Percentiles rank a stretch among this genome's conserved stretches.
These are phyloP conservation scores for Ampelomyces quisqualis DNA, from an alignment of 2,329 filamentous ascomycete species.

Conservation along the genomic window DNA sequence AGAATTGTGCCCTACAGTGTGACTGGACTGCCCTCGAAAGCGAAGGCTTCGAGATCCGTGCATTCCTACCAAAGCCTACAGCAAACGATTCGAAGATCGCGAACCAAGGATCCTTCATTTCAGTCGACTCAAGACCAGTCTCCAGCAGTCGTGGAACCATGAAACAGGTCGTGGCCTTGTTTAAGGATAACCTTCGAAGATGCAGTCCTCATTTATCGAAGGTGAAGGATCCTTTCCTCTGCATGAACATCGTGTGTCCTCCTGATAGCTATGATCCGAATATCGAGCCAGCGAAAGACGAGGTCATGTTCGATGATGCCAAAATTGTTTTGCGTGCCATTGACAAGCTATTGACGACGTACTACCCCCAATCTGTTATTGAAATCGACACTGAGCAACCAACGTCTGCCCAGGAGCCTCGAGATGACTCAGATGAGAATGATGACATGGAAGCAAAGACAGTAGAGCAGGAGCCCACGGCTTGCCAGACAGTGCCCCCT, in stretches of 20 bases:
- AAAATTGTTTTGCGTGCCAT: slow-evolving; percentile 47
- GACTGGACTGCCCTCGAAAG: slow-evolving; percentile 42
- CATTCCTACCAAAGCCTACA: slow-evolving; percentile 58
- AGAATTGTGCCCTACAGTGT: slow-evolving; percentile 58
- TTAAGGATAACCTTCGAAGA: slow-evolving; percentile 53
- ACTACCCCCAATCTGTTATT: slow-evolving; percentile 31
- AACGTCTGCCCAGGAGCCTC: slow-evolving; percentile 4
- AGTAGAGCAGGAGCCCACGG: no score
- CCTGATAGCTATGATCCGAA: slow-evolving; percentile 69
- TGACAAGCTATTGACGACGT: slow-evolving; percentile 48
- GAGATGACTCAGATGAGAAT: neutral
- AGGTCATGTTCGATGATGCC: slow-evolving; percentile 67
- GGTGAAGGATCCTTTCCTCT: slow-evolving; percentile 60
- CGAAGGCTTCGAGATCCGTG: slow-evolving; percentile 54
- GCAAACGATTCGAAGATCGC: slow-evolving; percentile 47
- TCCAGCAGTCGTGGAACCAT: slow-evolving; percentile 56
- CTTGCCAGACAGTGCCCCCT: slow-evolving; percentile 1
- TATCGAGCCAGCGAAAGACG: slow-evolving; percentile 69
- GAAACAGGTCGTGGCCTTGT: slow-evolving; percentile 59
- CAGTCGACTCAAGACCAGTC: slow-evolving; percentile 68
- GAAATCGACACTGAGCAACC: slow-evolving; percentile 5
- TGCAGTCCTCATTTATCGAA: slow-evolving; percentile 22
- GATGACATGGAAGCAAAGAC: no score
- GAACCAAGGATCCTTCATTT: slow-evolving; percentile 58
- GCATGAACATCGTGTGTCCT: slow-evolving; percentile 64